Conservation (phyloP, 1,284 basidiomycete species). For the Jaminaea rosea region DNA sequence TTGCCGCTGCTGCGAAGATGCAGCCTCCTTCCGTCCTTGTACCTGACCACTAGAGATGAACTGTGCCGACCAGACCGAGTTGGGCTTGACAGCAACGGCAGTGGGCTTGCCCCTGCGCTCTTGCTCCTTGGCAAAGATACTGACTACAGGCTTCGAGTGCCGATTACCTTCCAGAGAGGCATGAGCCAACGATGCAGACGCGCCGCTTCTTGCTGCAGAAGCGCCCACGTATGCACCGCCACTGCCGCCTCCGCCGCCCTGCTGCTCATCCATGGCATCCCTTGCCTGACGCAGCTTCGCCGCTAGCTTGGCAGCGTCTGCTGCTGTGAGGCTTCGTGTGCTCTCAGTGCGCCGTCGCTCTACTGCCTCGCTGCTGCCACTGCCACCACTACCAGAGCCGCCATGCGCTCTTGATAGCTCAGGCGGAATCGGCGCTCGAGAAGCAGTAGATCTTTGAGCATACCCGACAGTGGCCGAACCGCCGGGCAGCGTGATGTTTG, state of each 20-base stretch:
- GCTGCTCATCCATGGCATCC: slow-evolving; percentile 25
- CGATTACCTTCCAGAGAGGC: slow-evolving; percentile 4
- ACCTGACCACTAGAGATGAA: slow-evolving; percentile 7
- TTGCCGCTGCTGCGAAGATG: too few relatives aligned
- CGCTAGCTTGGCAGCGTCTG: slow-evolving; percentile 33
- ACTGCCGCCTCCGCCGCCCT: slow-evolving; percentile 1
- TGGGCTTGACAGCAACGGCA: slow-evolving; percentile 18
- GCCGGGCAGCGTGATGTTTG: slow-evolving; percentile 7
- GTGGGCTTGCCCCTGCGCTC: slow-evolving; percentile 13
- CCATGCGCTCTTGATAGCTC: too few relatives aligned
- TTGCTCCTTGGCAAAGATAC: slow-evolving; percentile 26
- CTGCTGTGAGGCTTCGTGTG: slow-evolving; percentile 26
- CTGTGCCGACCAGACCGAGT: slow-evolving; percentile 23
- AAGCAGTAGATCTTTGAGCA: not conserved
- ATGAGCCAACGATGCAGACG: not conserved
- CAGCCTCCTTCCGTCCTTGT: too few relatives aligned
- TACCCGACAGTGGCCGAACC: not conserved
- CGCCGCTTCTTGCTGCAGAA: slow-evolving; percentile 2
- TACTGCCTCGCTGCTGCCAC: too few relatives aligned
- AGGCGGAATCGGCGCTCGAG: not conserved
- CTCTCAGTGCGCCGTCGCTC: slow-evolving; percentile 8
- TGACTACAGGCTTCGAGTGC: slow-evolving; percentile 33
- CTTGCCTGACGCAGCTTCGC: slow-evolving; percentile 30
- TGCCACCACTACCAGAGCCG: too few relatives aligned
- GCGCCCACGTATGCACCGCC: not conserved